Evolutionary conservation across 805 yeast genomes (phyloP).

Genomic region (Nakazawaea siamensis): DNA sequence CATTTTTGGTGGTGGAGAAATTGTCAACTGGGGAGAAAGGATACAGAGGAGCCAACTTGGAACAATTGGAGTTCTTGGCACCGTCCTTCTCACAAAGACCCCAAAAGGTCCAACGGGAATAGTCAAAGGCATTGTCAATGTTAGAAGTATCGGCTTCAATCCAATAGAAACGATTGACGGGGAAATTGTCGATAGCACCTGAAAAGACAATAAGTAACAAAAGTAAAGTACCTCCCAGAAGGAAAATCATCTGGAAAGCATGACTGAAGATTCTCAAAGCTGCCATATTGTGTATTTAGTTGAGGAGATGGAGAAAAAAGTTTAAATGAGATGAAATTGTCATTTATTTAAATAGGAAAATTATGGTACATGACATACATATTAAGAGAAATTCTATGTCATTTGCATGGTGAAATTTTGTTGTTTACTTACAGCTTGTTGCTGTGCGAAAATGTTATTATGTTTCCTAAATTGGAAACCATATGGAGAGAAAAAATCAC

Average conservation of each 20-base stretch:
- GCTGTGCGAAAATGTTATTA: no score
- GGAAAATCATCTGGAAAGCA: constrained; percentile 34
- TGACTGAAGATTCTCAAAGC: constrained; percentile 24
- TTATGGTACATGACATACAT: background rate
- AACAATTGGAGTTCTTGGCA: constrained; percentile 25
- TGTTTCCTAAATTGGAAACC: constrained; percentile 1
- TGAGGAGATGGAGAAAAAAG: background rate
- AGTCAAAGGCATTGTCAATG: constrained; percentile 37
- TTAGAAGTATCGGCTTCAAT: constrained; percentile 56
- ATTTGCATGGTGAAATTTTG: no score
- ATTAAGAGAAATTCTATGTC: no score
- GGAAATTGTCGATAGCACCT: constrained; percentile 50
- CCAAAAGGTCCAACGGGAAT: constrained; percentile 81
- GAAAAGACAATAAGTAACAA: constrained; percentile 55
- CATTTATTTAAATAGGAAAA: background rate
- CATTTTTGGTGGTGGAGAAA: constrained; percentile 43
- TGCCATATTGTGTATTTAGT: background rate
- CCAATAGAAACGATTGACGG: constrained; percentile 65
- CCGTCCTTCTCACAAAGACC: constrained; percentile 48
- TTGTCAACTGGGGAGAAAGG: constrained; percentile 74
- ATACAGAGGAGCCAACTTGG: constrained; percentile 49
- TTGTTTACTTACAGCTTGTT: no score
- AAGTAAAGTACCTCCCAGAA: constrained; percentile 40
- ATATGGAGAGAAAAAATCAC: background rate
- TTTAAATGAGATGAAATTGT: constrained; percentile 12